Evolutionary conservation across 2,329 filamentous ascomycete species (phyloP).

Genomic region (Penicillium sp.): DNA sequence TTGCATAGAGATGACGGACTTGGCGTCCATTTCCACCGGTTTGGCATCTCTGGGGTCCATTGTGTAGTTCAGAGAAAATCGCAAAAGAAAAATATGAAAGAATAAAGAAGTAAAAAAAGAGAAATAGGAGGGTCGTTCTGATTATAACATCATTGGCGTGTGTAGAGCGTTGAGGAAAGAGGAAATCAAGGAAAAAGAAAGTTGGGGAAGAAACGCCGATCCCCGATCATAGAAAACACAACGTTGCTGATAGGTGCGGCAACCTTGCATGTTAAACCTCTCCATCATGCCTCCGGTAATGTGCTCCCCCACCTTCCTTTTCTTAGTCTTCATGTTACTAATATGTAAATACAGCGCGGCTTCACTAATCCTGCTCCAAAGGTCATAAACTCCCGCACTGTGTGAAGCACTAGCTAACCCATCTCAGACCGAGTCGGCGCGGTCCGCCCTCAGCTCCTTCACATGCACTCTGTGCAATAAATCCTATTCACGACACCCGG

Average conservation of each 20-base stretch:
- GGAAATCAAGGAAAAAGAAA: slow-evolving; percentile 4
- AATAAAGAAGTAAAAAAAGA: slow-evolving; percentile 1
- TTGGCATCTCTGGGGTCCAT: slow-evolving; percentile 16
- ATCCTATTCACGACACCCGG: slow-evolving; percentile 91
- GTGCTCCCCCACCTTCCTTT: neutral
- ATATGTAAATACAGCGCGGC: slow-evolving; percentile 38
- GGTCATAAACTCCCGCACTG: slow-evolving; percentile 26
- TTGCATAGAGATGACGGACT: slow-evolving; percentile 64
- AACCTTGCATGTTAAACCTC: neutral
- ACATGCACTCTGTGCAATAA: slow-evolving; percentile 88
- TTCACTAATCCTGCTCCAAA: slow-evolving; percentile 50
- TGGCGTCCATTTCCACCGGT: slow-evolving; percentile 33
- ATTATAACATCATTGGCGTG: slow-evolving; percentile 11
- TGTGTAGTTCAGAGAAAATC: slow-evolving; percentile 11
- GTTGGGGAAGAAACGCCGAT: slow-evolving; percentile 14
- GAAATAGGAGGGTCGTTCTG: slow-evolving; percentile 12
- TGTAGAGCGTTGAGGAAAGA: neutral
- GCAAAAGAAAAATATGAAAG: neutral
- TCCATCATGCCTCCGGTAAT: slow-evolving; percentile 37
- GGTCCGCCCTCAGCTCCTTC: slow-evolving; percentile 76
- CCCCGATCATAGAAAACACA: slow-evolving; percentile 11
- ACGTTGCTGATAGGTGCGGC: slow-evolving; percentile 18
- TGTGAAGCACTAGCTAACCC: neutral
- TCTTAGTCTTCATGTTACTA: neutral
- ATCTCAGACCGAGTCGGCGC: slow-evolving; percentile 59